phyloP scores from a whole-genome alignment of 1,284 basidiomycete genomes.

The Ceratobasidium sp. region DNA sequence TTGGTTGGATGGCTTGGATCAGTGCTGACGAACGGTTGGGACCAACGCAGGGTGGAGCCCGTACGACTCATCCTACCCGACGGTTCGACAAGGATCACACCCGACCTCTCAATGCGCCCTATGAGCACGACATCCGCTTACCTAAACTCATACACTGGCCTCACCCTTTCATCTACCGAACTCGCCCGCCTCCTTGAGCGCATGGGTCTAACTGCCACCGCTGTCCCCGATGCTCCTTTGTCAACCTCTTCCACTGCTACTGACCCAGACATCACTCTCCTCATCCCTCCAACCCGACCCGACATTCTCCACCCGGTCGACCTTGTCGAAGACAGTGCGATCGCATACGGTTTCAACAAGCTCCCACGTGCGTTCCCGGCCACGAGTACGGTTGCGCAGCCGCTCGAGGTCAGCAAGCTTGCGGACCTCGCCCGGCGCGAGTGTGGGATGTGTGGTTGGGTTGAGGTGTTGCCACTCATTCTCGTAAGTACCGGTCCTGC shows the following conservation, averaged over 20 bases:
- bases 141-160: constrained; percentile 95
- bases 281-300: constrained; percentile 90
- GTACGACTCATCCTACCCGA: constrained; percentile 84
- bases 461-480: constrained; percentile 94
- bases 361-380: constrained; percentile 90
- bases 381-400: constrained; percentile 96
- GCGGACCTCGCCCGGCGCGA: constrained; percentile 89
- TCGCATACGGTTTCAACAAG: constrained; percentile 98
- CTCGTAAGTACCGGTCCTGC: constrained; percentile 67
- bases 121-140: constrained; percentile 87
- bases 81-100: constrained; percentile 80
- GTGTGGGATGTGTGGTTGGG: constrained; percentile 95
- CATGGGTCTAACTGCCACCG: constrained; percentile 75
- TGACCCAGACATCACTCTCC: constrained; percentile 73
- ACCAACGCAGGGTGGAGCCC: constrained; percentile 81
- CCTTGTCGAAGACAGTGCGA: constrained; percentile 97
- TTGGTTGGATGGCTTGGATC: not conserved
- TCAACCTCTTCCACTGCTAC: not conserved
- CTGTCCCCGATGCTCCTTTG: constrained; percentile 54
- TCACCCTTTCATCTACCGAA: constrained; percentile 71
- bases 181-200: constrained; percentile 74
- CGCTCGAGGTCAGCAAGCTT: constrained; percentile 89
- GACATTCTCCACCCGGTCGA: constrained; percentile 99
- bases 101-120: constrained; percentile 78
- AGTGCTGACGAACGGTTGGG: constrained; percentile 19